These are phyloP conservation scores for Skeletonema grethae DNA, from an alignment of 108 stramenopile genomes.

Conservation along the genomic window DNA sequence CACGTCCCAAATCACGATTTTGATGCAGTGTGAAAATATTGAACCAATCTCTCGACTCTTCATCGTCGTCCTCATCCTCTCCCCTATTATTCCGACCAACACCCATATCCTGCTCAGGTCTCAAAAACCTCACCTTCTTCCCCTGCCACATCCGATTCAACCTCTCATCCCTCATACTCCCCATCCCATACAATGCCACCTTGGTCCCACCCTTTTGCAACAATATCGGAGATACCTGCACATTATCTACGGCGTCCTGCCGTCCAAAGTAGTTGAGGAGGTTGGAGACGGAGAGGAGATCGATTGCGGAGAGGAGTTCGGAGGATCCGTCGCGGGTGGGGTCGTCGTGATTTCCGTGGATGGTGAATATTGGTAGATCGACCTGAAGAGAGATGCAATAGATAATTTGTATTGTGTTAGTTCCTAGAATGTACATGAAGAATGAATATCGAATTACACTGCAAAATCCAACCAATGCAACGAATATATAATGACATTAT, in stretches of 20 bases:
- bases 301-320: slow-evolving; percentile 88
- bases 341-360: slow-evolving; percentile 99
- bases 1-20: slow-evolving; percentile 94
- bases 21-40: slow-evolving; percentile 97
- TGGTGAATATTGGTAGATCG: slow-evolving; percentile 94
- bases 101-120: slow-evolving; percentile 40
- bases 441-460: too few relatives aligned
- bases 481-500: too few relatives aligned
- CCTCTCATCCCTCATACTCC: slow-evolving; percentile 96
- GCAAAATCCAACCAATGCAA: too few relatives aligned
- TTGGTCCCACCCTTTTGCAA: slow-evolving; percentile 90
- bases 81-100: slow-evolving; percentile 19
- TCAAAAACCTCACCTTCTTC: slow-evolving; percentile 82
- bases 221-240: slow-evolving; percentile 88
- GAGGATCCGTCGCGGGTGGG: slow-evolving; percentile 82
- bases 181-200: slow-evolving; percentile 94
- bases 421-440: too few relatives aligned
- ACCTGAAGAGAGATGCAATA: slow-evolving; percentile 49
- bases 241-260: slow-evolving; percentile 85
- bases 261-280: slow-evolving; percentile 98
- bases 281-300: slow-evolving; percentile 85
- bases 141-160: slow-evolving; percentile 95
- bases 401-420: too few relatives aligned
- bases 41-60: slow-evolving; percentile 62
- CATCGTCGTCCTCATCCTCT: slow-evolving; percentile 37